Evolutionary conservation across 2,329 filamentous ascomycete species (phyloP).

Genomic region (Metarhizium robertsii): DNA sequence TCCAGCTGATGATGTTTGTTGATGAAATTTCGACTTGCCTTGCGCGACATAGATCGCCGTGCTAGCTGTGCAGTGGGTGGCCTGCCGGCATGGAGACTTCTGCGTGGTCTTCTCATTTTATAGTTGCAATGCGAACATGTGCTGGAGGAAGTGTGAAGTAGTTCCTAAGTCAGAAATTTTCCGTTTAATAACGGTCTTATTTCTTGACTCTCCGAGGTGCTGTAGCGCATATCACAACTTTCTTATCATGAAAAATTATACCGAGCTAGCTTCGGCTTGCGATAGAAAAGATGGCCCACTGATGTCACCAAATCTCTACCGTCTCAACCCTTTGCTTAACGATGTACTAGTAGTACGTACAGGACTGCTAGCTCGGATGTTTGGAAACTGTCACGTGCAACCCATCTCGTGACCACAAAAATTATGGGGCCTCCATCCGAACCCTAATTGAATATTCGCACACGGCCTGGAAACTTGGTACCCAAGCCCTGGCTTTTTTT

Average conservation of each 20-base stretch:
- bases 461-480: constrained; percentile 2
- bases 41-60: constrained; percentile 51
- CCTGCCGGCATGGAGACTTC: constrained; percentile 40
- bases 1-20: constrained; percentile 57
- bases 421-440: constrained; percentile 4
- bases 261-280: too few species aligned
- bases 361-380: too few species aligned
- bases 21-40: constrained; percentile 54
- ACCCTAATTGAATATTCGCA: constrained; percentile 17
- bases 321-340: constrained; percentile 17
- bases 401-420: background rate
- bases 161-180: background rate
- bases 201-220: background rate
- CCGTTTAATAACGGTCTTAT: background rate
- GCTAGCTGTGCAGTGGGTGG: constrained; percentile 42
- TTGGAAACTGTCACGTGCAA: background rate
- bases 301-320: background rate
- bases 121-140: background rate
- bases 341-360: too few species aligned
- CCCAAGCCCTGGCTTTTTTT: too few species aligned
- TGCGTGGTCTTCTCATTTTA: constrained; percentile 32
- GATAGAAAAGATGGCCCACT: too few species aligned
- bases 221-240: background rate
- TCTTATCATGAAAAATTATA: too few species aligned
- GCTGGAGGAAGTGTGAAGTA: background rate